A percentile compares a stretch with the other conserved stretches of the same genome.
phyloP scores from a whole-genome alignment of 2,329 filamentous ascomycete species.

The Fusarium pseudoanthophilum region DNA sequence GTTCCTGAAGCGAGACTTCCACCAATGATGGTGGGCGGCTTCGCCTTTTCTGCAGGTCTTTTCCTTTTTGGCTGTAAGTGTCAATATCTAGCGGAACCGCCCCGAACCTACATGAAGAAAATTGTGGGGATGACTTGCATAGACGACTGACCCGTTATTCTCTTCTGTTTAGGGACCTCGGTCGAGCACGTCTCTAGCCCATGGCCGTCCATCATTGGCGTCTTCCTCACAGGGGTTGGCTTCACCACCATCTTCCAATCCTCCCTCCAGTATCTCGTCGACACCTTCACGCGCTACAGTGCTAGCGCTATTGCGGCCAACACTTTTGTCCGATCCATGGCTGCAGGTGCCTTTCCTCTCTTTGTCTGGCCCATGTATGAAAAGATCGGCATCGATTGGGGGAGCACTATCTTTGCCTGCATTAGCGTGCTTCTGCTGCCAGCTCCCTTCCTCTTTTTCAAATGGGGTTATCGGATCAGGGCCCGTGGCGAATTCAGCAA shows the following conservation, averaged over 20 bases:
- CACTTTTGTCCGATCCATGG: neutral
- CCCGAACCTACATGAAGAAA: neutral
- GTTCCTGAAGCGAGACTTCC: constrained; percentile 2
- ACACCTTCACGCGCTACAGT: neutral
- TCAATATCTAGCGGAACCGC: neutral
- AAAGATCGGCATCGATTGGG: neutral
- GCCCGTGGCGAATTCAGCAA: neutral
- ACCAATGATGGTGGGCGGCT: constrained; percentile 1
- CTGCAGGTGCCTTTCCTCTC: neutral
- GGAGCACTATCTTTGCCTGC: constrained; percentile 1
- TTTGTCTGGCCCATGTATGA: constrained; percentile 2
- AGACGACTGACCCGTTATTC: neutral
- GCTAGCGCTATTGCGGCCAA: neutral
- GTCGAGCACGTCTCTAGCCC: neutral
- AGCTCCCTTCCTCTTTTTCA: neutral
- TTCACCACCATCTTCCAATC: constrained; percentile 5
- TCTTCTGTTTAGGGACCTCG: neutral
- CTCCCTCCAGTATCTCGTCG: neutral
- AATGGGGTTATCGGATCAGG: neutral
- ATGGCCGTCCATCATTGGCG: neutral
- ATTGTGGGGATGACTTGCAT: neutral
- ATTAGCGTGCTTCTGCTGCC: neutral
- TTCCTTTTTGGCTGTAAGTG: constrained; percentile 2
- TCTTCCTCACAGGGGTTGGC: neutral
- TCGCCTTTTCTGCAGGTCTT: neutral